Evolutionary conservation across 2,329 filamentous ascomycete species (phyloP).

Genomic region (Aspergillus costaricaensis): DNA sequence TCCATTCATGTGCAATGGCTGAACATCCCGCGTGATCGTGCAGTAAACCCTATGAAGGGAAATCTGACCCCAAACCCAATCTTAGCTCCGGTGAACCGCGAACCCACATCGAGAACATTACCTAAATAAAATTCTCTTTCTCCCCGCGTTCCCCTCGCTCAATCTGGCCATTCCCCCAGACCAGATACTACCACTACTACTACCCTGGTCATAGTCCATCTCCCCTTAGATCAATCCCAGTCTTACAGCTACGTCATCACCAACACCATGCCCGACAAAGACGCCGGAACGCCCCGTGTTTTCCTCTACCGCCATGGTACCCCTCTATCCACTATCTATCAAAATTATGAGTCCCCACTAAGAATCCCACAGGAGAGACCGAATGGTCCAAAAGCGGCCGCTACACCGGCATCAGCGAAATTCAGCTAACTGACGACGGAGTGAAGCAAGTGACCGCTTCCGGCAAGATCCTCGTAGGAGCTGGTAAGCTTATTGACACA

Average conservation of each 20-base stretch:
- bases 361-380: conserved; percentile 6
- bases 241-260: too few species aligned
- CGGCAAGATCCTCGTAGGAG: conserved; percentile 51
- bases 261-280: conserved; percentile 38
- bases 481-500: conserved; percentile 55
- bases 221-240: too few species aligned
- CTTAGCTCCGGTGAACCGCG: not conserved
- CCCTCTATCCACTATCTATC: not conserved
- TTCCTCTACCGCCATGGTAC: conserved; percentile 43
- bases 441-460: conserved; percentile 49
- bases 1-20: too few species aligned
- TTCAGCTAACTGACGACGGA: conserved; percentile 46
- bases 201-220: too few species aligned
- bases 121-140: too few species aligned
- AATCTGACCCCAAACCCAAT: not conserved
- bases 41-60: too few species aligned
- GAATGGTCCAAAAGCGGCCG: conserved; percentile 13
- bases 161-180: not conserved
- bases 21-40: too few species aligned
- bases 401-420: conserved; percentile 68
- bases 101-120: not conserved
- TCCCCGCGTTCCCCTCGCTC: too few species aligned
- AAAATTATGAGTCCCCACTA: not conserved
- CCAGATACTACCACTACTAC: too few species aligned
- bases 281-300: conserved; percentile 38